These are phyloP conservation scores for Nitzschia sp. DNA, from an alignment of 108 stramenopile species.

Conservation along the genomic window DNA sequence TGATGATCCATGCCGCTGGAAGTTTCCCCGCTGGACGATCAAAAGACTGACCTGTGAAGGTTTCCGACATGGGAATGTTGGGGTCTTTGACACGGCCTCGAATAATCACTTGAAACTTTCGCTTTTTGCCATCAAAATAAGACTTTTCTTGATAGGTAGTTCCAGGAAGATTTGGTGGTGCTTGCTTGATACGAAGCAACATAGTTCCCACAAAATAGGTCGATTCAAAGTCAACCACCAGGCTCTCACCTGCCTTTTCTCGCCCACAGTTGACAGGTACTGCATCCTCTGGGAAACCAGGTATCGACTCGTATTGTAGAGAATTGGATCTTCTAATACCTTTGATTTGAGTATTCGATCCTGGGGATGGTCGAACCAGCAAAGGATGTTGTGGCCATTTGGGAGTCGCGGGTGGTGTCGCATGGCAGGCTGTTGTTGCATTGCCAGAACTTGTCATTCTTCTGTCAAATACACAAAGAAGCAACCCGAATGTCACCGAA, in stretches of 20 bases:
- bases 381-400: conserved; percentile 56
- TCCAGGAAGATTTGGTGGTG: background rate
- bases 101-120: conserved; percentile 59
- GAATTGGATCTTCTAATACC: conserved; percentile 40
- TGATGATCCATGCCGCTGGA: conserved; percentile 50
- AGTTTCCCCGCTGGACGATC: conserved; percentile 48
- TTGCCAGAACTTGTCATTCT: too few species aligned
- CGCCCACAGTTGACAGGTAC: conserved; percentile 60
- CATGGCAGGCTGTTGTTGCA: too few species aligned
- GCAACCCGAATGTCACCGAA: too few species aligned
- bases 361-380: conserved; percentile 50
- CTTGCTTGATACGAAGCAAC: conserved; percentile 46
- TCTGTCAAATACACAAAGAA: too few species aligned
- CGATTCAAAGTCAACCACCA: conserved; percentile 68
- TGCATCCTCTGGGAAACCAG: conserved; percentile 24
- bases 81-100: conserved; percentile 45
- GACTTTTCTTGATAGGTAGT: background rate
- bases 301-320: conserved; percentile 22
- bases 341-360: conserved; percentile 39
- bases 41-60: conserved; percentile 61
- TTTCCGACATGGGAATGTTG: conserved; percentile 42
- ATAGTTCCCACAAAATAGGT: conserved; percentile 53
- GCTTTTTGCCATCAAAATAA: conserved; percentile 49
- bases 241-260: conserved; percentile 45
- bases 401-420: background rate